These are phyloP conservation scores for Aaosphaeria arxii DNA, from an alignment of 2,329 filamentous ascomycete species.

Conservation along the genomic window DNA sequence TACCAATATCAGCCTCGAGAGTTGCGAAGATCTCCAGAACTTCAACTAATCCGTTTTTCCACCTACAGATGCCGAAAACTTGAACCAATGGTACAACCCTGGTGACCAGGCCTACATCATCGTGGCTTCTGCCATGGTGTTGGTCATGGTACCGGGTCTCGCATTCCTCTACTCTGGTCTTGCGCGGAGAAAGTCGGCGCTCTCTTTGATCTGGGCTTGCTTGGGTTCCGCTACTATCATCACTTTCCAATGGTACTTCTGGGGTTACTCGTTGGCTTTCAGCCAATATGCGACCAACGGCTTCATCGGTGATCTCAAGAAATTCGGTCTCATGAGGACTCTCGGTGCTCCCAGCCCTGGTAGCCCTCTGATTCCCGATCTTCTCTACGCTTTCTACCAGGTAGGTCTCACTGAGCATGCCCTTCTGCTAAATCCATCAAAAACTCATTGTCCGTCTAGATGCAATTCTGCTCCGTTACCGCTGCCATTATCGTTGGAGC, in stretches of 20 bases:
- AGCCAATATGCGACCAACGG: conserved; percentile 76
- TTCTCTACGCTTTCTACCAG: conserved; percentile 94
- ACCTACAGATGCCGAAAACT: conserved; percentile 68
- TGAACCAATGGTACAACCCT: conserved; percentile 92
- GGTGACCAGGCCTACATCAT: conserved; percentile 96
- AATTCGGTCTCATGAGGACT: conserved; percentile 85
- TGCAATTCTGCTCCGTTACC: conserved; percentile 96
- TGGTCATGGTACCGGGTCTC: conserved; percentile 95
- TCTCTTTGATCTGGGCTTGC: conserved; percentile 95
- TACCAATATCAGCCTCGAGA: neutral
- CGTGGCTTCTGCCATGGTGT: conserved; percentile 83
- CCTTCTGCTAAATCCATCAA: neutral
- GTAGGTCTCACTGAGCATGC: conserved; percentile 43
- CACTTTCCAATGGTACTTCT: conserved; percentile 99
- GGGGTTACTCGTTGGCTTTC: conserved; percentile 96
- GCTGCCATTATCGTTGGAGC: conserved; percentile 88
- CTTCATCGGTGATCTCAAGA: conserved; percentile 85
- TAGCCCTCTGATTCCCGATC: conserved; percentile 80
- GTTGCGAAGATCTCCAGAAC: too few relatives aligned
- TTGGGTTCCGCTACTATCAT: conserved; percentile 91
- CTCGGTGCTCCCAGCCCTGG: conserved; percentile 82
- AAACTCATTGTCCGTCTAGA: conserved; percentile 49
- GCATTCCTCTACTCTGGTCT: conserved; percentile 97
- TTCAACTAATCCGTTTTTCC: neutral
- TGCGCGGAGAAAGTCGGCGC: conserved; percentile 93